Percentiles rank a stretch among this genome's conserved stretches.
These are phyloP conservation scores for Nakazawaea pomicola DNA, from an alignment of 805 yeast genomes.

Conservation along the genomic window DNA sequence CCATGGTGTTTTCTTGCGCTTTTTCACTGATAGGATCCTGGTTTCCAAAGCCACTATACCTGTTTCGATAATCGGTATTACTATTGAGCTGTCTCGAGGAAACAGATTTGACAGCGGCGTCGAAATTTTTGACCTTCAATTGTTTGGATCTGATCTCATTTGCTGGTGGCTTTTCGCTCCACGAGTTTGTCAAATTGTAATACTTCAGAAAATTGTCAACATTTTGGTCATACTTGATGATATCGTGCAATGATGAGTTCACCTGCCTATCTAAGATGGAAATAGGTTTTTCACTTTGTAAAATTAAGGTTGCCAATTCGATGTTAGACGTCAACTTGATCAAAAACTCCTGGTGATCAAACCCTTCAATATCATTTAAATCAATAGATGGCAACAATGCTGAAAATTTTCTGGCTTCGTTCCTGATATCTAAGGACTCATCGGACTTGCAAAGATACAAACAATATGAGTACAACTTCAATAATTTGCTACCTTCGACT, in stretches of 20 bases:
- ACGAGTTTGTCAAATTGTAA: conserved; percentile 2
- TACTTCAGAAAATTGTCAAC: conserved; percentile 9
- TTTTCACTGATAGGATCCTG: not conserved
- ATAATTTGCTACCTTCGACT: conserved; percentile 16
- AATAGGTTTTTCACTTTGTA: conserved; percentile 71
- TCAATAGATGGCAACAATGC: conserved; percentile 43
- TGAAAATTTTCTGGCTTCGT: conserved; percentile 71
- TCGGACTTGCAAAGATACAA: conserved; percentile 71
- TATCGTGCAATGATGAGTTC: conserved; percentile 6
- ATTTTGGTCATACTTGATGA: conserved; percentile 14
- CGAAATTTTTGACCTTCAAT: conserved; percentile 3
- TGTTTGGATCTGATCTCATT: conserved; percentile 2
- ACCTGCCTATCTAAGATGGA: not conserved
- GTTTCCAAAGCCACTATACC: conserved; percentile 7
- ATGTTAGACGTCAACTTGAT: conserved; percentile 24
- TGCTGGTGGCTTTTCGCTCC: conserved; percentile 7
- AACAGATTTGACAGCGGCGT: conserved; percentile 1
- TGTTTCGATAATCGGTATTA: not conserved
- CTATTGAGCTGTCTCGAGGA: conserved; percentile 4
- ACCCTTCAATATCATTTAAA: conserved; percentile 16
- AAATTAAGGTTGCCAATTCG: conserved; percentile 61
- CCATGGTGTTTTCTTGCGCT: not conserved
- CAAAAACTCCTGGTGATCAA: conserved; percentile 15
- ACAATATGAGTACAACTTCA: conserved; percentile 55
- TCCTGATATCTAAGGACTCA: conserved; percentile 70